Percentiles rank a stretch among this genome's conserved stretches.
These are phyloP conservation scores for Xylaria multiplex DNA, from an alignment of 2,329 filamentous ascomycete species.

Conservation along the genomic window DNA sequence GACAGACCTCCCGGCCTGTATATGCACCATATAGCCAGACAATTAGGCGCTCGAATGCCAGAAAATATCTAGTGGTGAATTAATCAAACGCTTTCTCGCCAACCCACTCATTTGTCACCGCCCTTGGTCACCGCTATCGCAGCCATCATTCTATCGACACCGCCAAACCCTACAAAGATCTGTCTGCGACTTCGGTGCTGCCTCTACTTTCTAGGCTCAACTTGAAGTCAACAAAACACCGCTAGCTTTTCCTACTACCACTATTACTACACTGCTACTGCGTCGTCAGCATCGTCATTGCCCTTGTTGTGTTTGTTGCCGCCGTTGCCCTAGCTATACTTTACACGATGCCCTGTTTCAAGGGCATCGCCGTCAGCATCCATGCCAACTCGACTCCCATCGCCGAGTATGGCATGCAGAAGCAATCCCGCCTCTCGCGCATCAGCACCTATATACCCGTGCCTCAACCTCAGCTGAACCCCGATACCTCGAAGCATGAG, in stretches of 20 bases:
- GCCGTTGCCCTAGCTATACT: neutral
- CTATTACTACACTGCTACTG: neutral
- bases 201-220: neutral
- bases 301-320: neutral
- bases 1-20: neutral
- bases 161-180: neutral
- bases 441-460: conserved; percentile 98
- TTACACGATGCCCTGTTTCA: conserved; percentile 88
- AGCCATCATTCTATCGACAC: neutral
- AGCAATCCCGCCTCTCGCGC: conserved; percentile 87
- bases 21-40: neutral
- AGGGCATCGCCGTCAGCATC: conserved; percentile 98
- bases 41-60: neutral
- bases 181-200: conserved; percentile 9
- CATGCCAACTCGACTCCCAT: conserved; percentile 84
- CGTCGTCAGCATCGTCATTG: neutral
- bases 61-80: neutral
- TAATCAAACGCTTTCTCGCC: neutral
- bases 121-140: neutral
- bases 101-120: neutral
- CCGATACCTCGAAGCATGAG: conserved; percentile 79
- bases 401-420: conserved; percentile 93
- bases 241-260: neutral
- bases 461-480: conserved; percentile 82
- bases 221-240: neutral